Conservation (phyloP, 352 stramenopile species). For the Globisporangium okanoganense region DNA sequence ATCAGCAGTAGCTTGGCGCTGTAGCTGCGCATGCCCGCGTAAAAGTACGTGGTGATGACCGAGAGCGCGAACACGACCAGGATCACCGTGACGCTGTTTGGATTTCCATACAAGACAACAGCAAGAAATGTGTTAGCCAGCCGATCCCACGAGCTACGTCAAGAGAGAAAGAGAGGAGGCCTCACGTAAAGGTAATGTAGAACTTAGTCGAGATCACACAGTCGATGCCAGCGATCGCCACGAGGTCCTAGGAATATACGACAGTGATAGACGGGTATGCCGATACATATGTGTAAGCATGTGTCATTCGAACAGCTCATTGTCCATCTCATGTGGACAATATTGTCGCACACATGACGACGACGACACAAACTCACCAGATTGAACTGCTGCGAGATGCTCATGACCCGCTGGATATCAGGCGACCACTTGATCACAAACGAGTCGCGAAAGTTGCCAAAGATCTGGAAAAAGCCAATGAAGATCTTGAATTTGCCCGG, state of each 20-base stretch:
- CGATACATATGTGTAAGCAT: too few species aligned
- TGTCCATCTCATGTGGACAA: neutral
- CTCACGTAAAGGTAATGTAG: slow-evolving; percentile 76
- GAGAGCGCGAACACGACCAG: slow-evolving; percentile 39
- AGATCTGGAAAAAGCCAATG: slow-evolving; percentile 80
- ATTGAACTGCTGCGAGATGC: slow-evolving; percentile 68
- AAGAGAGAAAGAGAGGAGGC: neutral
- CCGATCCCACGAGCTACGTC: neutral
- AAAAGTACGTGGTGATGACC: slow-evolving; percentile 61
- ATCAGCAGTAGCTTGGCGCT: slow-evolving; percentile 59
- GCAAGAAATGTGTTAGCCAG: neutral
- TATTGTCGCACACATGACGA: neutral
- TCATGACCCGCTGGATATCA: slow-evolving; percentile 56
- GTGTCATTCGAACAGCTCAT: neutral
- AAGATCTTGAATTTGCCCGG: slow-evolving; percentile 80
- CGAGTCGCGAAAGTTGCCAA: slow-evolving; percentile 66
- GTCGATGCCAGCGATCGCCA: slow-evolving; percentile 66
- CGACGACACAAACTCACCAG: slow-evolving; percentile 28
- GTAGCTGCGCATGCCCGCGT: slow-evolving; percentile 62
- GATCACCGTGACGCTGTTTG: slow-evolving; percentile 44
- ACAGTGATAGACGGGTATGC: too few species aligned
- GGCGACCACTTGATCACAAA: slow-evolving; percentile 68
- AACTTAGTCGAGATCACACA: slow-evolving; percentile 71
- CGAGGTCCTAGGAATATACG: slow-evolving; percentile 44
- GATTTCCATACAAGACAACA: neutral